A percentile compares a stretch with the other conserved stretches of the same genome.
Conservation (phyloP, 495 filamentous ascomycete genomes). For the Stereocaulon alpinum region DNA sequence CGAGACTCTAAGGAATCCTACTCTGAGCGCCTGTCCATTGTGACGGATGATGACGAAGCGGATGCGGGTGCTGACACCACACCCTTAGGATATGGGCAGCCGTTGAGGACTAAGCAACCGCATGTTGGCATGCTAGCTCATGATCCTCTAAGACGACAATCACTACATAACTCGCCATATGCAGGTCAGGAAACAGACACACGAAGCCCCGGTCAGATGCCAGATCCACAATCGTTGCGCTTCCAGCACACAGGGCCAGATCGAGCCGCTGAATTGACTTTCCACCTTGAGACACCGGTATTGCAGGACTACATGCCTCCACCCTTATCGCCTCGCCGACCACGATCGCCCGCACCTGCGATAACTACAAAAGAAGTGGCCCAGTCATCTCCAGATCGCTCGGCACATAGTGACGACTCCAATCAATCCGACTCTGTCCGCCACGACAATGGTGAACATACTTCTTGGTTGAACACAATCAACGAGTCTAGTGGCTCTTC, state of each 20-base stretch:
- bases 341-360: conserved; percentile 14
- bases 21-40: conserved; percentile 33
- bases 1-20: conserved; percentile 45
- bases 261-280: conserved; percentile 12
- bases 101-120: background rate
- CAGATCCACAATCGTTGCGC: conserved; percentile 28
- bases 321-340: conserved; percentile 50
- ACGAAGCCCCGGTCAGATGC: conserved; percentile 32
- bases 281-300: conserved; percentile 33
- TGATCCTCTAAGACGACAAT: conserved; percentile 35
- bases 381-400: conserved; percentile 24
- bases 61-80: conserved; percentile 18
- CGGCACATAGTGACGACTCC: conserved; percentile 8
- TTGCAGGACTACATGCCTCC: conserved; percentile 50
- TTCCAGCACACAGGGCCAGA: background rate
- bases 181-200: conserved; percentile 24
- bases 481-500: conserved; percentile 86
- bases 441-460: conserved; percentile 61
- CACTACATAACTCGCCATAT: conserved; percentile 20
- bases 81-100: conserved; percentile 15
- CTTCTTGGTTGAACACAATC: conserved; percentile 93
- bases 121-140: conserved; percentile 18
- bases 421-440: conserved; percentile 35
- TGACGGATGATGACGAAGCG: conserved; percentile 40
- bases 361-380: conserved; percentile 16